phyloP scores from a whole-genome alignment of 345 rosid species.

The Dovyalis caffra region DNA sequence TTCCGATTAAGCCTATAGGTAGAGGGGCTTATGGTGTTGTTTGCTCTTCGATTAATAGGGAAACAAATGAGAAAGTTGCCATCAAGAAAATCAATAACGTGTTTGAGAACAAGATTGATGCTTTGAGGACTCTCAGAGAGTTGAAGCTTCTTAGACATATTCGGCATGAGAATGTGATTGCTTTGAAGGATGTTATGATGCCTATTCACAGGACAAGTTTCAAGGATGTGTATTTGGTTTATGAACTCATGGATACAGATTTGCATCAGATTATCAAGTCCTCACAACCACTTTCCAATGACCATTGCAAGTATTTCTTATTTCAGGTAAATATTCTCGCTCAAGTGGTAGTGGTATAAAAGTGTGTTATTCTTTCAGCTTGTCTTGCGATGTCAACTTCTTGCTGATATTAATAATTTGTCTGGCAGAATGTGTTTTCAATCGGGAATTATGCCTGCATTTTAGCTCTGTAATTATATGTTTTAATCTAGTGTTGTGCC shows the following conservation, averaged over 20 bases:
- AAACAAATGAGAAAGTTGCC: slow-evolving; percentile 77
- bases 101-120: slow-evolving; percentile 63
- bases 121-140: slow-evolving; percentile 70
- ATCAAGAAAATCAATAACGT: slow-evolving; percentile 80
- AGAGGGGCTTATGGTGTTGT: slow-evolving; percentile 87
- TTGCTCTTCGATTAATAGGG: slow-evolving; percentile 73
- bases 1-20: slow-evolving; percentile 82
- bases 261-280: slow-evolving; percentile 84
- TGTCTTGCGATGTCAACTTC: not conserved
- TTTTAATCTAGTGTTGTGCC: not conserved
- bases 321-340: slow-evolving; percentile 48
- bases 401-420: not conserved
- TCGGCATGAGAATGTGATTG: slow-evolving; percentile 74
- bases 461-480: not conserved
- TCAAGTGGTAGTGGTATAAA: not conserved
- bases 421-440: not conserved
- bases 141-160: slow-evolving; percentile 77
- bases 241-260: slow-evolving; percentile 84
- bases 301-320: slow-evolving; percentile 78
- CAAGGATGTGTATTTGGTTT: slow-evolving; percentile 80
- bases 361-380: not conserved
- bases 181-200: slow-evolving; percentile 80
- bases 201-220: slow-evolving; percentile 62
- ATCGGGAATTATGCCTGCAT: not conserved
- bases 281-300: slow-evolving; percentile 60